Conservation (phyloP, 1,284 basidiomycete species). For the Cutaneotrichosporon mucoides region DNA sequence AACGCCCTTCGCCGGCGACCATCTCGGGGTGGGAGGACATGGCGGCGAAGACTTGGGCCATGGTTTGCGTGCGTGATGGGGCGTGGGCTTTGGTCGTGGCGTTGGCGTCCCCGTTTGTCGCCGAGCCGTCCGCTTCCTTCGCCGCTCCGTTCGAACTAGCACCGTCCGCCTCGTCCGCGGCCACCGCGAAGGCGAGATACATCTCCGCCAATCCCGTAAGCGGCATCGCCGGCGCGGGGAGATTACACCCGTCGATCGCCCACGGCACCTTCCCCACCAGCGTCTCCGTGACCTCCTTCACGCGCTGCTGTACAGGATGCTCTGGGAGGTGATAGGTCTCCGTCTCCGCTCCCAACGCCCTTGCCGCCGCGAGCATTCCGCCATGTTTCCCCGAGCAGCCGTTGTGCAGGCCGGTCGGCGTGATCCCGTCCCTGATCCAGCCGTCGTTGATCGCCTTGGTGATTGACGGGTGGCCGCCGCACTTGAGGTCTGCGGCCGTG, state of each 20-base stretch:
- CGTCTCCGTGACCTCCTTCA: neutral
- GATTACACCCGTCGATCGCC: slow-evolving; percentile 11
- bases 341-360: neutral
- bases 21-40: neutral
- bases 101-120: neutral
- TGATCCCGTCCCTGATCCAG: neutral
- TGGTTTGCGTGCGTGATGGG: neutral
- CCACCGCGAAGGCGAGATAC: slow-evolving; percentile 1
- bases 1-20: neutral
- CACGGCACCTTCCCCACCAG: neutral
- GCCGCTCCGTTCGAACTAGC: too few relatives aligned
- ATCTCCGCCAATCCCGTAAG: slow-evolving; percentile 2
- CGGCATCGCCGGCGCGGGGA: slow-evolving; percentile 9
- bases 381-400: slow-evolving; percentile 8
- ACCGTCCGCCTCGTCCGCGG: neutral
- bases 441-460: neutral
- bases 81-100: neutral
- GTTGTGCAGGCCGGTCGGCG: slow-evolving; percentile 1
- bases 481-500: neutral
- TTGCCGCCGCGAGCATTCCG: neutral
- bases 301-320: neutral
- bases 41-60: slow-evolving; percentile 1
- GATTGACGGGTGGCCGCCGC: slow-evolving; percentile 1
- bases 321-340: neutral
- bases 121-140: too few relatives aligned